Evolutionary conservation across 768 basidiomycete species (phyloP).

Genomic region (Hortiboletus campestris): DNA sequence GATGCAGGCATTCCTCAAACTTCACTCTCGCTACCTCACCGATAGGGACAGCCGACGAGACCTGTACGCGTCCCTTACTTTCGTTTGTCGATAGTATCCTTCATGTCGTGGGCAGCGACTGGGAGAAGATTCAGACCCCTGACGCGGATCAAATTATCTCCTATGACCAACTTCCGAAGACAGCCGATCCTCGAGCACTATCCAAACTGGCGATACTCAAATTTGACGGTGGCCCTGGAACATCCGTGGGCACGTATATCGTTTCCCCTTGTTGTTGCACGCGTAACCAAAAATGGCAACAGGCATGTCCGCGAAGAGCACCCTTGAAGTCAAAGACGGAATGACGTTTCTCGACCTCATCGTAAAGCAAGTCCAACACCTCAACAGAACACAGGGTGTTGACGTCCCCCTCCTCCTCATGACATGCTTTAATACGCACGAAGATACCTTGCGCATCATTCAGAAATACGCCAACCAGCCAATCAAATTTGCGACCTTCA

Average conservation of each 20-base stretch:
- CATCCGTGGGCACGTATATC: slow-evolving; percentile 71
- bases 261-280: background rate
- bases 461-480: slow-evolving; percentile 97
- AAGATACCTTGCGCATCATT: slow-evolving; percentile 93
- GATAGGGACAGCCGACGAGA: slow-evolving; percentile 85
- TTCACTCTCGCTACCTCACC: slow-evolving; percentile 91
- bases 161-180: slow-evolving; percentile 67
- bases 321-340: slow-evolving; percentile 94
- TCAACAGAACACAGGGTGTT: slow-evolving; percentile 79
- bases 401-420: slow-evolving; percentile 97
- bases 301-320: slow-evolving; percentile 88
- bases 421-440: slow-evolving; percentile 99
- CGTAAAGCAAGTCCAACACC: slow-evolving; percentile 93
- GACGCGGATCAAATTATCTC: slow-evolving; percentile 82
- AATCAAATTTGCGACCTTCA: slow-evolving; percentile 88
- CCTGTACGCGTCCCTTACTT: slow-evolving; percentile 55
- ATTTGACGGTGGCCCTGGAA: slow-evolving; percentile 91
- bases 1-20: slow-evolving; percentile 95
- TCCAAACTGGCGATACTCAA: slow-evolving; percentile 95
- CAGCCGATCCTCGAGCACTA: slow-evolving; percentile 62
- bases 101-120: slow-evolving; percentile 52
- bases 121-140: slow-evolving; percentile 88
- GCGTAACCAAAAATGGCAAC: background rate
- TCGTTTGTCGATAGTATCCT: slow-evolving; percentile 8
- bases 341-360: slow-evolving; percentile 97